Base-by-base conservation (phyloP, 108 stramenopile genomes). In the Cyclostephanos tholiformis region DNA sequence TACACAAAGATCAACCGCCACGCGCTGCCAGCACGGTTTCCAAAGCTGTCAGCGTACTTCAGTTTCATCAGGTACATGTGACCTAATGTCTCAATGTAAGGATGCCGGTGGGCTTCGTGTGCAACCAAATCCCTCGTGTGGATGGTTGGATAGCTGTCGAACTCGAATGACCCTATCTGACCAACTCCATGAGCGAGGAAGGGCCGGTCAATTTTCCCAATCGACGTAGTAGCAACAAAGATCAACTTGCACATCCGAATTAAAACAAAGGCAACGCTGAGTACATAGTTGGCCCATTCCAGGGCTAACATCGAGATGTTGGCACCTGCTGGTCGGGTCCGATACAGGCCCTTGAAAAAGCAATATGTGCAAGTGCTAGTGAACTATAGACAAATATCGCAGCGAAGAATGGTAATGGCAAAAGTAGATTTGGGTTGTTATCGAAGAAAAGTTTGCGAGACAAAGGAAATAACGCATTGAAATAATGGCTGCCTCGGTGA, bases 21-120 rank as follows among this genome's bases (percentile, higher is more conserved):
- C 13, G 73, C 44, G 64, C 53, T 52, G 25, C 86, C 87, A 58
- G 91, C 91, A 30, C 71, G 55, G 17, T 22, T 70, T 17, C 79
- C 84, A 80, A 89, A 89, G 29, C 50, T 41, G 19, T 76, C 60
- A 14, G 73, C 77, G 63, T 87, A 59, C 27, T 69, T 52, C 19
- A 89, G 56, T 59, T 83, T 86, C 88, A 87, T 82, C 65, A 91
- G 63, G 64, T 88, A 91, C 76, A 89, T 85, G 2, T 48, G 39
- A 0, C 82, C 75, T 17, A 91, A 53, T 17, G 76, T 52, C 60
- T 91, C 90, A 51, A 91, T 75, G 67, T 83, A 91, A 0, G 88
- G 90, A 69, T 91, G 90, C 12, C 86, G 55, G 63, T 87, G 87
- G 5, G 89, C 87, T 58, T 84, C 83, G 53, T 72, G 74, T 13